Evolutionary conservation across 1,139 yeast species (phyloP), one percentile per base, ranked within the genome.

Genomic region (Geotrichum armillariae): DNA sequence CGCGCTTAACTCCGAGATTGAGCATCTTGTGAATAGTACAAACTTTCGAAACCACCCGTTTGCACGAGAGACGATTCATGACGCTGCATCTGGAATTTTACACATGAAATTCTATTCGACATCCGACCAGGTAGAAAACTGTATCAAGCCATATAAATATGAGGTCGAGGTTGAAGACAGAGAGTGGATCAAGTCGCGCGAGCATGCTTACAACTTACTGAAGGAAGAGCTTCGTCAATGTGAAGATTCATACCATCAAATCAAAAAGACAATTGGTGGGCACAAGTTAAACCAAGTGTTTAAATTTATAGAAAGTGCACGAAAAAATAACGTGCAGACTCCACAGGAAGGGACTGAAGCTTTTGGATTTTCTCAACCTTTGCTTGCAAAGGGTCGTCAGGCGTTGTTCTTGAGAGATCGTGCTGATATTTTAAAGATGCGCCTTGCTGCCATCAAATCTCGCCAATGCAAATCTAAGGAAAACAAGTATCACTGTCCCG

Each of bases 81-180:
- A 90, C 41, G 95, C 97, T 0, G 95, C 96, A 0, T 78, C 80
- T 37, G 74, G 83, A 20, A 96, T 94, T 1, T 72, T 94, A 55
- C 81, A 83, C 55, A 73, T 86, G 34, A 81, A 93, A 57, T 93
- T 80, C 65, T 89, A 85, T 58, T 85, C 96, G 1, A 93, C 99
- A 0, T 95, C 99, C 0, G 99, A 94, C 66, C 99, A 94, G 66
- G 99, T 94, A 14, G 99, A 94, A 64, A 94, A 93, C 67, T 91
- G 98, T 71, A 91, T 94, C 63, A 94, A 94, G 67, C 99, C 99
- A 1, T 93, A 85, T 71, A 94, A 94, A 69, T 93, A 93, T 67
- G 99, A 94, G 65, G 91, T 94, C 55, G 99, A 94, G 65, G 80
- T 93, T 42, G 99, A 93, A 63, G 96, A 90, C 62, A 77, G 96